phyloP scores from a whole-genome alignment of 2,329 filamentous ascomycete genomes.

The Alternaria consortialis region DNA sequence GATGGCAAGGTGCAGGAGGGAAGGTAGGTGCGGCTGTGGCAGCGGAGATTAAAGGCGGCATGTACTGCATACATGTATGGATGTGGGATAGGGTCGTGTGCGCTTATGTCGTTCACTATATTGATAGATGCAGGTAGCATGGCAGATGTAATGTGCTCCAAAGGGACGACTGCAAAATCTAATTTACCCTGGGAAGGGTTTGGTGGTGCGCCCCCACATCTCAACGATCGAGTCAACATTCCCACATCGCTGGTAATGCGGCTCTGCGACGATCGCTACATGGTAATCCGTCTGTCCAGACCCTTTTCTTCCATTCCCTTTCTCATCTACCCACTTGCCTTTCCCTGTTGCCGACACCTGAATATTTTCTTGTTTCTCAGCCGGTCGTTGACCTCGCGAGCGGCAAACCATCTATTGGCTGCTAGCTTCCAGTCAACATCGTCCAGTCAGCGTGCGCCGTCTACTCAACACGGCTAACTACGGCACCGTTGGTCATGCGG shows the following conservation, averaged over 20 bases:
- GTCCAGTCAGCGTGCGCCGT: too few relatives aligned
- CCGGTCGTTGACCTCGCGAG: not conserved
- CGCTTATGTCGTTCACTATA: not conserved
- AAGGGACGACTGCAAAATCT: not conserved
- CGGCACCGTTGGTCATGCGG: not conserved
- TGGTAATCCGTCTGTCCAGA: not conserved
- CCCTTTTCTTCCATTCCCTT: not conserved
- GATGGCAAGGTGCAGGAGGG: not conserved
- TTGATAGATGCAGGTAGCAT: not conserved
- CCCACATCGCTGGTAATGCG: not conserved
- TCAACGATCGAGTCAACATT: not conserved
- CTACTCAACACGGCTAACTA: not conserved
- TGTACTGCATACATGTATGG: not conserved
- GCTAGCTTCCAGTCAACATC: not conserved
- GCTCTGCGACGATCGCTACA: not conserved
- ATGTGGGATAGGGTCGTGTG: not conserved
- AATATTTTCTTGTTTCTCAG: too few relatives aligned
- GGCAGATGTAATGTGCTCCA: not conserved
- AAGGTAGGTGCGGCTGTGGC: not conserved
- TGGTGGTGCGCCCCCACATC: too few relatives aligned
- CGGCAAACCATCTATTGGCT: not conserved
- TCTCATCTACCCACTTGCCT: too few relatives aligned
- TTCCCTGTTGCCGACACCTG: too few relatives aligned
- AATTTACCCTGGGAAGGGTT: too few relatives aligned
- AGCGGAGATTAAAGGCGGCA: not conserved